These are phyloP conservation scores for Xeromyces bisporus DNA, from an alignment of 495 filamentous ascomycete species.

Conservation along the genomic window DNA sequence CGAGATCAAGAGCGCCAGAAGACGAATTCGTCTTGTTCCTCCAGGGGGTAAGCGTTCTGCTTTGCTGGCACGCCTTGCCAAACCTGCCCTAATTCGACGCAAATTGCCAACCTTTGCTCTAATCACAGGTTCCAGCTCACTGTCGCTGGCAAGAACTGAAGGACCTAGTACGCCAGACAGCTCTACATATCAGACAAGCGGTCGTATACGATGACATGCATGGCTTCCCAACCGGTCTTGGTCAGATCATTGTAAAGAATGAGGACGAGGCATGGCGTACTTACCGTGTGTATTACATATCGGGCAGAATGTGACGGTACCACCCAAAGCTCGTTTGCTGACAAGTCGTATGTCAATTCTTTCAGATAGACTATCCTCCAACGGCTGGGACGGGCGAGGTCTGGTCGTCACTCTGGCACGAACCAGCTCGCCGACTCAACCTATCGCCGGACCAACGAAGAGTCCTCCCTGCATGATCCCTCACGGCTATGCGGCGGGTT, in stretches of 20 bases:
- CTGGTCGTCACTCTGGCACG: constrained; percentile 28
- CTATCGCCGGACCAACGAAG: constrained; percentile 29
- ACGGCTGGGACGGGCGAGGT: constrained; percentile 30
- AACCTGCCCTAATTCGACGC: not conserved
- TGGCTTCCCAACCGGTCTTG: constrained; percentile 28
- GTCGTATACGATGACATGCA: constrained; percentile 32
- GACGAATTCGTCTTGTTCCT: constrained; percentile 32
- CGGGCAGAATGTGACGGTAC: too few species aligned
- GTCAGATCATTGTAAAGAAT: constrained; percentile 33
- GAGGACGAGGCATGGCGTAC: constrained; percentile 33
- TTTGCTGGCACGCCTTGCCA: not conserved
- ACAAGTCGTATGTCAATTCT: too few species aligned
- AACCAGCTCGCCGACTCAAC: constrained; percentile 25
- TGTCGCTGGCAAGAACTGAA: constrained; percentile 35
- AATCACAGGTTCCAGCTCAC: constrained; percentile 25
- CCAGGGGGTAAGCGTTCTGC: constrained; percentile 21
- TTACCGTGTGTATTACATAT: constrained; percentile 24
- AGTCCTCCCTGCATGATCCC: constrained; percentile 19
- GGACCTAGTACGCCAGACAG: constrained; percentile 30
- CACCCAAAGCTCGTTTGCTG: too few species aligned
- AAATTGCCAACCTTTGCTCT: constrained; percentile 3
- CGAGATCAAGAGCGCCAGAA: constrained; percentile 19
- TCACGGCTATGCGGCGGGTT: constrained; percentile 15
- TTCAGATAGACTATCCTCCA: constrained; percentile 25
- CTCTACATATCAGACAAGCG: constrained; percentile 30